Percentiles rank a stretch among this genome's conserved stretches.
Conservation (phyloP, 2,329 filamentous ascomycete genomes). For the Fusarium denticulatum region DNA sequence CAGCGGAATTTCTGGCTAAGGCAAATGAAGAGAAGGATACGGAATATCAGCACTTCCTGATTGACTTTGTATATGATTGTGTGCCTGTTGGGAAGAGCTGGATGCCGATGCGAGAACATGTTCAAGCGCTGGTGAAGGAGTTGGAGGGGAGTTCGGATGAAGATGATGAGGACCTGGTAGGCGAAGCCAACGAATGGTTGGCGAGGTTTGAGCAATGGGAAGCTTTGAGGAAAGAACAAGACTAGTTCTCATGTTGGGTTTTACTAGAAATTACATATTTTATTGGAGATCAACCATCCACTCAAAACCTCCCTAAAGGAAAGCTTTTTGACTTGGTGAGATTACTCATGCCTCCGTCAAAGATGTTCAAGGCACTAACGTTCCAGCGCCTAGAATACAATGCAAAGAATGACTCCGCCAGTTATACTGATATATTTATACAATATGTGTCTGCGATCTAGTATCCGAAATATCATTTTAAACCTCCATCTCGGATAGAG, state of each 20-base stretch:
- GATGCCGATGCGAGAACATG: not conserved
- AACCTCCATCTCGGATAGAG: not conserved
- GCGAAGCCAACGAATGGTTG: not conserved
- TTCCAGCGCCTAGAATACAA: not conserved
- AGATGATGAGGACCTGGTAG: not conserved
- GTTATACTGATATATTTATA: too few relatives aligned
- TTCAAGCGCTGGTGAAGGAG: not conserved
- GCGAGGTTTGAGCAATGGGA: not conserved
- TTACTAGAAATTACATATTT: not conserved
- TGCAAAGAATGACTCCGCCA: not conserved
- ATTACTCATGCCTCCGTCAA: fast-evolving
- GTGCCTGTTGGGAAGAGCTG: not conserved
- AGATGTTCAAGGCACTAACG: fast-evolving
- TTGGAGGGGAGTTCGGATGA: not conserved
- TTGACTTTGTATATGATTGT: not conserved
- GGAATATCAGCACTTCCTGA: not conserved
- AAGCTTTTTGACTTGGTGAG: too few relatives aligned
- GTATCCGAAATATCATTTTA: not conserved
- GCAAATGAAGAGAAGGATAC: not conserved
- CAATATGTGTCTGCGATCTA: too few relatives aligned
- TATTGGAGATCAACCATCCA: fast-evolving
- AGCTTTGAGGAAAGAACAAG: fast-evolving
- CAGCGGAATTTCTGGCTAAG: not conserved
- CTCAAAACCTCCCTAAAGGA: not conserved
- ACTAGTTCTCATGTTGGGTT: too few relatives aligned